Conservation (phyloP, 179 eudicot genomes). For the Beta macrorhiza region DNA sequence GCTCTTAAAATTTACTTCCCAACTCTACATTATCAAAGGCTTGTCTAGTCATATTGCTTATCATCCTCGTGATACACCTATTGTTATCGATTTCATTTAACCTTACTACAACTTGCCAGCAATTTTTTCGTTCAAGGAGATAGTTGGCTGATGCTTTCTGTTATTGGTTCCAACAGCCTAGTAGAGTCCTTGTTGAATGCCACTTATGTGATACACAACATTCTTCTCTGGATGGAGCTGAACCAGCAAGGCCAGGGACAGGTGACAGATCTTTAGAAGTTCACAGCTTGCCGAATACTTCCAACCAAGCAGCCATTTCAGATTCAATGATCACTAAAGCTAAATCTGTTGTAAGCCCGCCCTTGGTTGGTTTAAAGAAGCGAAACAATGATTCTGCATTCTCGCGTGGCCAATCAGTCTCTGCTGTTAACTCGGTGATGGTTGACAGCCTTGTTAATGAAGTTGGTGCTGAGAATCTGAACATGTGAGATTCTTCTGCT, state of each 20-base stretch:
- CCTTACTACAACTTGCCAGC: neutral
- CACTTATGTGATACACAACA: constrained; percentile 21
- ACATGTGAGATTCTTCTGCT: constrained; percentile 23
- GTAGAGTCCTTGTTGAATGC: constrained; percentile 57
- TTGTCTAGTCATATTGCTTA: too few relatives aligned
- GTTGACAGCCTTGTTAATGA: constrained; percentile 48
- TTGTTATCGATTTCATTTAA: too few relatives aligned
- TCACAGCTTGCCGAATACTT: constrained; percentile 36
- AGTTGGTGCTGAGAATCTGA: constrained; percentile 49
- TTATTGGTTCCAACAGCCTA: constrained; percentile 35
- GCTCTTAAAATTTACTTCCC: too few relatives aligned
- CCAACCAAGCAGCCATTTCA: constrained; percentile 32
- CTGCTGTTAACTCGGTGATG: constrained; percentile 36
- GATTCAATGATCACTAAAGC: constrained; percentile 36
- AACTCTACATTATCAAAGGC: too few relatives aligned
- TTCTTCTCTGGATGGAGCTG: constrained; percentile 46
- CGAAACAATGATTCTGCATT: constrained; percentile 25
- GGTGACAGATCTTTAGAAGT: constrained; percentile 38
- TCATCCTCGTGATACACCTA: too few relatives aligned
- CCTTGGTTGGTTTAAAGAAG: constrained; percentile 30
- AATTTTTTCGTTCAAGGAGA: neutral
- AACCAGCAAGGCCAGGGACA: constrained; percentile 26
- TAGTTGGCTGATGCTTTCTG: constrained; percentile 25
- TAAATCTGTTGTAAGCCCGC: constrained; percentile 37
- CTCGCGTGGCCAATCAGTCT: constrained; percentile 33